Base-by-base conservation (phyloP, 208 protist species). In the Trypanosoma brucei region DNA sequence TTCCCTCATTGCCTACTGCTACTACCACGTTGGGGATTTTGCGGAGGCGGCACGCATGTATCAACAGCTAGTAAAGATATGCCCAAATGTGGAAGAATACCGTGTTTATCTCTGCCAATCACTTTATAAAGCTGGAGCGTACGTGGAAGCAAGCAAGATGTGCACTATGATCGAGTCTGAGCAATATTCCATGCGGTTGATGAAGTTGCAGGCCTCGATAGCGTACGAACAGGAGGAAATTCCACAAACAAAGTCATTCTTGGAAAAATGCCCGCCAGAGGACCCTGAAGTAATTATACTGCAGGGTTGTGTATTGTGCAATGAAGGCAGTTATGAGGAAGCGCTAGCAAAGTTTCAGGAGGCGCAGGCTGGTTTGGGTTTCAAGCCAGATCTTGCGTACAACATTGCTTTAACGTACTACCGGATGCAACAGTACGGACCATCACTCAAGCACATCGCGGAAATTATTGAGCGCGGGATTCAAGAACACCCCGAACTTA, bases 361-460 rank as follows among this genome's bases (percentile, higher is more conserved):
- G 67, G 95, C 96, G n/a, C 87, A 96, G 62, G 86, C 87, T 49
- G 70, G 78, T 11, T 67, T 94, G 0, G 97, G 96, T 6, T 94
- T 85, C 65, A 84, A 95, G 42, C 80, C 95, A 33, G 79, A 97
- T 51, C 74, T 98, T 45, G 81, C 87, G n/a, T 99, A 99, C 85
- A 97, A 98, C 78, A 95, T 98, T 55, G 96, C 95, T 0, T 81
- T 99, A 22, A 97, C 95, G 58, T 88, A 98, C 63, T 99, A 98
- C 81, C 75, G 86, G 50, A 88, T 97, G 79, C 93, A 96, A 77
- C 91, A 98, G 72, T 98, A 97, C 75, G 95, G 83, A 4, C 76
- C 84, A 0, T 92, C 97, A 11, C 78, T 98, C 44, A 97, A 95
- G 70, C 81, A 94, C 72, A 93, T 98, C 53, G 86, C 86, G 4